Evolutionary conservation across 768 basidiomycete species (phyloP).

Genomic region (Omphalotus guepiniiformis): DNA sequence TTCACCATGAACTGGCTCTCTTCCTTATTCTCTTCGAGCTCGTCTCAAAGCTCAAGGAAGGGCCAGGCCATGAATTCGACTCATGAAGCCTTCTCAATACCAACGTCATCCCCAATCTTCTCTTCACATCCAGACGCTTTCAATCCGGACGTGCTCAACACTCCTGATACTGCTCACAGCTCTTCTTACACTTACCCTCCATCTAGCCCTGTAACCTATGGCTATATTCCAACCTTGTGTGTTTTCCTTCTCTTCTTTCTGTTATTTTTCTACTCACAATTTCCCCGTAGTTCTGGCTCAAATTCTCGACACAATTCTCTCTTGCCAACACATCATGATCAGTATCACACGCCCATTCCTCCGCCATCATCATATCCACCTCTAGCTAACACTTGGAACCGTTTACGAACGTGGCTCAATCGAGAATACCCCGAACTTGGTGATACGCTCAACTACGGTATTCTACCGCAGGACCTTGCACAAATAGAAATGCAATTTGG

Average conservation of each 20-base stretch:
- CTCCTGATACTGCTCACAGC: slow-evolving; percentile 42
- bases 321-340: slow-evolving; percentile 64
- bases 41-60: slow-evolving; percentile 44
- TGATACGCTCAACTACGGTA: slow-evolving; percentile 93
- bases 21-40: slow-evolving; percentile 56
- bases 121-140: slow-evolving; percentile 55
- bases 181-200: slow-evolving; percentile 79
- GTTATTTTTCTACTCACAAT: slow-evolving; percentile 7
- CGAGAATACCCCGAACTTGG: slow-evolving; percentile 91
- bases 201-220: slow-evolving; percentile 51
- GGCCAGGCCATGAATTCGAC: slow-evolving; percentile 73
- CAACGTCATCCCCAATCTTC: slow-evolving; percentile 62
- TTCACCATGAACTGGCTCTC: slow-evolving; percentile 67
- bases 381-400: slow-evolving; percentile 77
- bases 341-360: slow-evolving; percentile 40
- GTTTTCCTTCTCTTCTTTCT: slow-evolving; percentile 13
- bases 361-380: slow-evolving; percentile 61
- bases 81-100: slow-evolving; percentile 85
- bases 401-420: slow-evolving; percentile 76
- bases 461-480: slow-evolving; percentile 73
- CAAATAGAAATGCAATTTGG: slow-evolving; percentile 84
- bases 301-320: slow-evolving; percentile 49
- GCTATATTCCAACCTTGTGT: slow-evolving; percentile 58
- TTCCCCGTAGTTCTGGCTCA: slow-evolving; percentile 27
- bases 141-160: slow-evolving; percentile 47